phyloP scores from a whole-genome alignment of 495 filamentous ascomycete genomes.

The Penicillium canescens region DNA sequence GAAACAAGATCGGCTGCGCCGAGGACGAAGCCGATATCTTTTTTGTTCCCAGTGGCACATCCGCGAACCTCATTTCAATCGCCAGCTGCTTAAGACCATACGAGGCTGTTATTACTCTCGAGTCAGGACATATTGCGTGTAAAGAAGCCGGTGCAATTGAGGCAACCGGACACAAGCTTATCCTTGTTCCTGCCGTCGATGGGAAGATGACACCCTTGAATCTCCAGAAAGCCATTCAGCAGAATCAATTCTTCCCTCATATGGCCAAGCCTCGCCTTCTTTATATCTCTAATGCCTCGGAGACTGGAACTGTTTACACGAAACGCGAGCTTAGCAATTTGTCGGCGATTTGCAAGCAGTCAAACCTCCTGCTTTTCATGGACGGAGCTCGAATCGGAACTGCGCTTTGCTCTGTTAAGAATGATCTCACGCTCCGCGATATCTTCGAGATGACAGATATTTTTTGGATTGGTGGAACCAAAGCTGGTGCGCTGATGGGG shows the following conservation, averaged over 20 bases:
- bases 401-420: conserved; percentile 33
- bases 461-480: conserved; percentile 50
- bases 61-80: conserved; percentile 46
- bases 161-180: conserved; percentile 47
- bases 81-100: conserved; percentile 45
- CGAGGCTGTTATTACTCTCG: conserved; percentile 43
- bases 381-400: conserved; percentile 45
- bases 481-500: conserved; percentile 43
- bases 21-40: conserved; percentile 43
- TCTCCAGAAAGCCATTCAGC: conserved; percentile 33
- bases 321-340: conserved; percentile 33
- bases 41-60: conserved; percentile 46
- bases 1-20: conserved; percentile 26
- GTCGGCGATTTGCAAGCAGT: conserved; percentile 33
- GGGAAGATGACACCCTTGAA: conserved; percentile 43
- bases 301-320: conserved; percentile 43
- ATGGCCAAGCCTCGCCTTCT: conserved; percentile 45
- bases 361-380: conserved; percentile 37
- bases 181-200: conserved; percentile 35
- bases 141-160: conserved; percentile 49
- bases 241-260: conserved; percentile 46
- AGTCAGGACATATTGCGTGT: conserved; percentile 42
- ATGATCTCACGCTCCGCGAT: conserved; percentile 37
- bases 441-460: conserved; percentile 41
- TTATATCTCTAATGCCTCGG: conserved; percentile 47